Evolutionary conservation across 768 basidiomycete species (phyloP).

Genomic region (Boletus speciosus): DNA sequence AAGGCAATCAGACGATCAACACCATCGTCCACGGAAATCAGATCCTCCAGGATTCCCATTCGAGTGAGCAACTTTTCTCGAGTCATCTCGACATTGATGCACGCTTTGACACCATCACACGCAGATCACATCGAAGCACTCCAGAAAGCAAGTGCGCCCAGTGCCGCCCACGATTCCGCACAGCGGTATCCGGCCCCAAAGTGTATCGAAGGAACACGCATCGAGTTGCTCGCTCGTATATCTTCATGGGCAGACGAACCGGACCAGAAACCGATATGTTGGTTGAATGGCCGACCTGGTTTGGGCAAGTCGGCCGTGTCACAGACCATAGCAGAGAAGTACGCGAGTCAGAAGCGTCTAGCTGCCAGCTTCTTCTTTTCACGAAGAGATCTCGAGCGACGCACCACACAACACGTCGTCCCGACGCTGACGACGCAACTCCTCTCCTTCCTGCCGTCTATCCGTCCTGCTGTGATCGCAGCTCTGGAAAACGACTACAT

Average conservation of each 20-base stretch:
- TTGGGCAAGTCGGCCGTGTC: constrained; percentile 29
- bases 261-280: constrained; percentile 14
- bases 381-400: constrained; percentile 23
- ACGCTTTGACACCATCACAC: no score
- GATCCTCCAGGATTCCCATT: no score
- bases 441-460: constrained; percentile 15
- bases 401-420: constrained; percentile 22
- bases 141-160: constrained; percentile 14
- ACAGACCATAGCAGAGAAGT: constrained; percentile 31
- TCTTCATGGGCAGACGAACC: constrained; percentile 10
- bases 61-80: no score
- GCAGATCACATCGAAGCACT: constrained; percentile 14
- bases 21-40: no score
- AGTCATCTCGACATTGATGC: no score
- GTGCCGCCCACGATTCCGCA: constrained; percentile 20
- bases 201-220: constrained; percentile 23
- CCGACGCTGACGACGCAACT: constrained; percentile 34
- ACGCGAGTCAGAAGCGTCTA: constrained; percentile 16
- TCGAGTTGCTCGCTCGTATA: constrained; percentile 16
- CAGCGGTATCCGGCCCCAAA: constrained; percentile 19
- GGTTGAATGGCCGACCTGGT: constrained; percentile 26
- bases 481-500: constrained; percentile 25
- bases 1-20: no score
- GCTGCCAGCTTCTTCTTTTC: constrained; percentile 38
- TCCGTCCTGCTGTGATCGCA: constrained; percentile 20